phyloP scores from a whole-genome alignment of 129 eudicot genomes.

The Flaveria sonorensis region DNA sequence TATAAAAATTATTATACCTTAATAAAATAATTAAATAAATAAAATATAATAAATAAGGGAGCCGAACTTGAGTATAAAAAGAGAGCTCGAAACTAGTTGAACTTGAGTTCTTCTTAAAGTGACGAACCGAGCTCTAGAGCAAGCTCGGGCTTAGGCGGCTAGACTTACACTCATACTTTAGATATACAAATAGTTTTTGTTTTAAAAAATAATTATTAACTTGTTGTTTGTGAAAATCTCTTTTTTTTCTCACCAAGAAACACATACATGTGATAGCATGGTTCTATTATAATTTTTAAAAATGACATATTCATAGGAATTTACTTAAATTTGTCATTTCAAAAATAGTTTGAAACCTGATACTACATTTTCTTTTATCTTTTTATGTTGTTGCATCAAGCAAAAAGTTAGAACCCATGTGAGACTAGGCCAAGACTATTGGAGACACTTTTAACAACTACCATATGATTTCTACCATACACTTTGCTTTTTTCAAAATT shows the following conservation, averaged over 20 bases:
- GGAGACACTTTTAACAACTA: conserved; percentile 21
- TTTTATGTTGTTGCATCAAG: conserved; percentile 24
- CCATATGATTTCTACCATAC: conserved; percentile 16
- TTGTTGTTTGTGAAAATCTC: neutral
- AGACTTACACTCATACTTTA: no score
- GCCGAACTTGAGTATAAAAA: no score
- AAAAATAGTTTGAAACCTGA: conserved; percentile 5
- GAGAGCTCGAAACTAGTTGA: no score
- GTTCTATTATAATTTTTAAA: conserved; percentile 9
- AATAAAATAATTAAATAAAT: no score
- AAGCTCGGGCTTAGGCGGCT: no score
- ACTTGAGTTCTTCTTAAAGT: no score
- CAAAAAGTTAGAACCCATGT: conserved; percentile 27
- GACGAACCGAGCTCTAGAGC: no score
- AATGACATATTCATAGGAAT: conserved; percentile 9
- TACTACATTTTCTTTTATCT: conserved; percentile 5
- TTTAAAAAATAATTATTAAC: neutral
- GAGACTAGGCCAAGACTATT: conserved; percentile 18
- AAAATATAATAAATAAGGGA: no score
- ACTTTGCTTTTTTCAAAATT: neutral
- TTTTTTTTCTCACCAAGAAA: neutral
- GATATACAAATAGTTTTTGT: no score
- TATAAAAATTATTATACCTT: no score
- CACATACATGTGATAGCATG: conserved; percentile 19
- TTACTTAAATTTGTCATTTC: conserved; percentile 12